These are phyloP conservation scores for Ajuga chamaepitys DNA, from an alignment of 257 asterid species.

Conservation along the genomic window DNA sequence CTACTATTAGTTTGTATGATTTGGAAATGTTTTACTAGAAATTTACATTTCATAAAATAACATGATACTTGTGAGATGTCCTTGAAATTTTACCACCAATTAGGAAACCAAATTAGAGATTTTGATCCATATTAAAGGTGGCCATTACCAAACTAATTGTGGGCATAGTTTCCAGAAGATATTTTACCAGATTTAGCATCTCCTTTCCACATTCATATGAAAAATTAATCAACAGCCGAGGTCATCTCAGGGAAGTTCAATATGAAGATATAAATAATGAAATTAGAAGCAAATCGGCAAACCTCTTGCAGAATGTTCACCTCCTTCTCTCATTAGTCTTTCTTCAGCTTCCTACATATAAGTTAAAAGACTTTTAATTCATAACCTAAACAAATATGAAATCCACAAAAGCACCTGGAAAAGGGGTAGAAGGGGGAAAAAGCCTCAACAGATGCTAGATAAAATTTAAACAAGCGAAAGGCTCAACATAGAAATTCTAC, in stretches of 20 bases:
- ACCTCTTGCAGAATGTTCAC: slow-evolving; percentile 51
- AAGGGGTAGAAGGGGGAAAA: not conserved
- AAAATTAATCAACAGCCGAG: not conserved
- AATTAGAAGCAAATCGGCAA: slow-evolving; percentile 9
- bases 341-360: slow-evolving; percentile 61
- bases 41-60: no score
- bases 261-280: not conserved
- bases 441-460: not conserved
- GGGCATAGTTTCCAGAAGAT: no score
- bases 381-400: no score
- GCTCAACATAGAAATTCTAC: slow-evolving; percentile 29
- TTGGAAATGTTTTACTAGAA: no score
- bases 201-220: no score
- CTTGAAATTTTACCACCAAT: no score
- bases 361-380: slow-evolving; percentile 10
- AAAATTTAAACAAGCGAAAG: not conserved
- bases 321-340: slow-evolving; percentile 49
- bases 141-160: no score
- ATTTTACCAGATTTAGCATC: no score
- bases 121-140: no score
- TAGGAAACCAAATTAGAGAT: no score
- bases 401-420: not conserved
- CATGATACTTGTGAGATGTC: no score
- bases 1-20: no score
- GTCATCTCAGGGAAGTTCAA: slow-evolving; percentile 10